A percentile compares a stretch with the other conserved stretches of the same genome.
Evolutionary conservation across 495 filamentous ascomycete species (phyloP).

Genomic region (Pyrenopolyporus hunteri): DNA sequence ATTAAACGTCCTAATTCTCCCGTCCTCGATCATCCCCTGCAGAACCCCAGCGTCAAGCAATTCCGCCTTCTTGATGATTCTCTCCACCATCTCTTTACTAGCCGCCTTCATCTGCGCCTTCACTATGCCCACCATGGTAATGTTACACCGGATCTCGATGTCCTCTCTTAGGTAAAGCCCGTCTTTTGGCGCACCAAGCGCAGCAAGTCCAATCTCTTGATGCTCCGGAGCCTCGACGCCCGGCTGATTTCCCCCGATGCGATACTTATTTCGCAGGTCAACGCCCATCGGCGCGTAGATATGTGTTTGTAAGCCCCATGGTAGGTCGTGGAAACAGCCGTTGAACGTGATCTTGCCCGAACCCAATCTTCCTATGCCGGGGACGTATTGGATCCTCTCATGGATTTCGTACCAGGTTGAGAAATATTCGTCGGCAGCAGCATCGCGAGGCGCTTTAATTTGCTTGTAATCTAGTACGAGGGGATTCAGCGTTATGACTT

Average conservation of each 20-base stretch:
- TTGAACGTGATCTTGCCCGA: slow-evolving; percentile 72
- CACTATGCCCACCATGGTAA: slow-evolving; percentile 69
- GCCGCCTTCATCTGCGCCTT: slow-evolving; percentile 72
- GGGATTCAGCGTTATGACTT: slow-evolving; percentile 79
- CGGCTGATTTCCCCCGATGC: slow-evolving; percentile 65
- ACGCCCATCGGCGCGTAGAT: slow-evolving; percentile 68
- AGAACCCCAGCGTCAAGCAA: slow-evolving; percentile 55
- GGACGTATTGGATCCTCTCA: slow-evolving; percentile 71
- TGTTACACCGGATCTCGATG: slow-evolving; percentile 74
- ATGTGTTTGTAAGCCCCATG: slow-evolving; percentile 74
- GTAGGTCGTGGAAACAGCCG: slow-evolving; percentile 74
- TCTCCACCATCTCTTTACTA: slow-evolving; percentile 66
- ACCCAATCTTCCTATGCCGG: slow-evolving; percentile 63
- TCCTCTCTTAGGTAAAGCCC: slow-evolving; percentile 80
- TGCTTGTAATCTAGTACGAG: slow-evolving; percentile 70
- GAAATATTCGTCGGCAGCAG: slow-evolving; percentile 71
- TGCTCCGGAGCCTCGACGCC: slow-evolving; percentile 64
- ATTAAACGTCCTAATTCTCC: slow-evolving; percentile 57
- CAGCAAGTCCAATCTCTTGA: slow-evolving; percentile 61
- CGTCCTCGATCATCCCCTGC: slow-evolving; percentile 57
- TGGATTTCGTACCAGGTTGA: slow-evolving; percentile 72
- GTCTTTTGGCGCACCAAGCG: slow-evolving; percentile 58
- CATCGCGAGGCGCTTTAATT: slow-evolving; percentile 67
- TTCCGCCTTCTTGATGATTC: slow-evolving; percentile 71
- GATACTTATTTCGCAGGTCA: slow-evolving; percentile 58